Conservation (phyloP, 768 basidiomycete genomes). For the Leucosporidium yakuticum region DNA sequence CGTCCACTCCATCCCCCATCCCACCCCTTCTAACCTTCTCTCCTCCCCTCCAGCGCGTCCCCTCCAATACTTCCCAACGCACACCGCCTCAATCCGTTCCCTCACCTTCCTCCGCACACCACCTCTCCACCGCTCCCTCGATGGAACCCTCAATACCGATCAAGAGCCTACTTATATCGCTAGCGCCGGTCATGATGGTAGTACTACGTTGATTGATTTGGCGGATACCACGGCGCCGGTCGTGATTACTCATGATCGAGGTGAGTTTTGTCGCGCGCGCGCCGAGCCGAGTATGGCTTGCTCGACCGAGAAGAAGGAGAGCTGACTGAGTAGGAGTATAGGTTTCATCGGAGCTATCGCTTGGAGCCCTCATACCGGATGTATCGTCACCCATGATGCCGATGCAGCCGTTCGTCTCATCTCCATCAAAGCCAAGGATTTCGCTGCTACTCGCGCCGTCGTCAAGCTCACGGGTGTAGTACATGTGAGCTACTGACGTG, state of each 20-base stretch:
- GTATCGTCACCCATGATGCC: not conserved
- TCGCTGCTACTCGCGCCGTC: not conserved
- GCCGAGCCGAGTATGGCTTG: too few species aligned
- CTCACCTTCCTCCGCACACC: constrained; percentile 61
- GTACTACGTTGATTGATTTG: constrained; percentile 68
- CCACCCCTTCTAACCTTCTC: not conserved
- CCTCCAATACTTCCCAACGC: constrained; percentile 63
- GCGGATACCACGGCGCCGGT: constrained; percentile 49
- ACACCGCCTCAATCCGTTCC: constrained; percentile 72
- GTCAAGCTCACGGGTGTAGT: not conserved
- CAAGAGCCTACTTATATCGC: constrained; percentile 66
- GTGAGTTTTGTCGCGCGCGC: constrained; percentile 14
- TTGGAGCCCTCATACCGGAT: too few species aligned
- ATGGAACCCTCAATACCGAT: constrained; percentile 42
- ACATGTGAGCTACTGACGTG: not conserved
- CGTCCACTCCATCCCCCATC: not conserved
- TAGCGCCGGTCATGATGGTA: constrained; percentile 75
- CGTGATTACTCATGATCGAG: constrained; percentile 26
- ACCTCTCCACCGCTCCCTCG: constrained; percentile 50
- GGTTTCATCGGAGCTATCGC: too few species aligned
- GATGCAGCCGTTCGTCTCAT: not conserved
- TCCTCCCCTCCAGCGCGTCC: constrained; percentile 49
- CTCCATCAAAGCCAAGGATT: not conserved
- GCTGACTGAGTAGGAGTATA: too few species aligned
- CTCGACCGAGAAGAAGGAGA: too few species aligned